Evolutionary conservation across 1,139 yeast species (phyloP), one percentile per base, ranked within the genome.

Genomic region (Debaryomyces udenii): DNA sequence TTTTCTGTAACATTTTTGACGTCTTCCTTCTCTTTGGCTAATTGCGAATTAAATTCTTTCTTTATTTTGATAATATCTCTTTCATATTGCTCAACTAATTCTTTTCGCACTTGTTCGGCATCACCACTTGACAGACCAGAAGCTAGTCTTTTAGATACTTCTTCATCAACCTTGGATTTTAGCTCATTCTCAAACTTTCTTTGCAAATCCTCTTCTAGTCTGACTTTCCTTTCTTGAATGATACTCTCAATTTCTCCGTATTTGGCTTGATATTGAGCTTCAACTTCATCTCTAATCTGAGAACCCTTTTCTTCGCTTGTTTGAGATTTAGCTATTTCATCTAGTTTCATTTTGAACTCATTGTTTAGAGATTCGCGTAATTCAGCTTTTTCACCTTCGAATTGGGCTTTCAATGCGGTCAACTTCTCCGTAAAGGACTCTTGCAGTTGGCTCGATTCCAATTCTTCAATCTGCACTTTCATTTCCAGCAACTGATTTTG

Each of bases 1-100:
- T 72, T 73, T 40, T 69, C 73, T 22, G 67, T 64, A 39, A 64
- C 64, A 40, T 58, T 52, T 42, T 59, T 62, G 6, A 62, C 59
- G 24, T 57, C 59, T 11, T 49, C 55, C 48, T 62, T 61, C 37
- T 68, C 75, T 9, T 56, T 57, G 17, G 62, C 66, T 39, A 73
- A 51, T 41, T 61, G 62, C 22, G 52, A 44, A 18, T 58, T 58
- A 40, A 68, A 64, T 4, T 56, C 64, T 18, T 50, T 50, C 37
- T 62, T 62, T 41, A 73, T 53, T 6, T 48, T 40, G 9, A 49
- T 55, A 26, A 67, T 55, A 38, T 64, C 57, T 2, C 42, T 50
- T 38, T 58, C 61, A 38, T 52, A 54, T 29, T 55, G 49, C 38
- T 52, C 47, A 11, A 32, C 34, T 18, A 50, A 35, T 23, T 39